A percentile compares a stretch with the other conserved stretches of the same genome.
Evolutionary conservation across 2,329 filamentous ascomycete genomes (phyloP).

Genomic region (Sordariomycetes sp.): DNA sequence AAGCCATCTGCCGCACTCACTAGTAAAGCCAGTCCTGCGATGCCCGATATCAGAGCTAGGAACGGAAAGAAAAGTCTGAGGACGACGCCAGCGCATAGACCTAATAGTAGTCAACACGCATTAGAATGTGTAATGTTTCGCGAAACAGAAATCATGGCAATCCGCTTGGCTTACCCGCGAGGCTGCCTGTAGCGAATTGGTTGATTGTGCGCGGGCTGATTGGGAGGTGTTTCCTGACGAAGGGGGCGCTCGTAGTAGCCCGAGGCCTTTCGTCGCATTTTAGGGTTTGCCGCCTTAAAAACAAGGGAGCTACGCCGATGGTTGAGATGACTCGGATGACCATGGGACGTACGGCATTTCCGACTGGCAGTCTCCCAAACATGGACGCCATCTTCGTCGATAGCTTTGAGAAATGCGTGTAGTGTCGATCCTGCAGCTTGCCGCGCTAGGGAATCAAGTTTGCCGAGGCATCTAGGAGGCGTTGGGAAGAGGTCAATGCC

Average conservation of each 20-base stretch:
- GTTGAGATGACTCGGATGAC: neutral
- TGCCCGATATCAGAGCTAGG: constrained; percentile 52
- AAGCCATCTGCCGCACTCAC: constrained; percentile 23
- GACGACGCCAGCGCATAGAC: constrained; percentile 49
- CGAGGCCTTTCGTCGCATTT: neutral
- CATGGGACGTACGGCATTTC: neutral
- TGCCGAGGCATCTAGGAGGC: neutral
- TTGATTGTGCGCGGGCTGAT: constrained; percentile 7
- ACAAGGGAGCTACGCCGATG: neutral
- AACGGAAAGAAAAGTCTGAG: constrained; percentile 60
- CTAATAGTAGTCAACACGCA: constrained; percentile 19
- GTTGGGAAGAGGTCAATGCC: neutral
- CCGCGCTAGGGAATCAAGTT: neutral
- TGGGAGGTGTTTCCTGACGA: neutral
- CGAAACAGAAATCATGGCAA: neutral
- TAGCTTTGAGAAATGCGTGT: neutral
- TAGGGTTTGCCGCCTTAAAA: neutral
- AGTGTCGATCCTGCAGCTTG: neutral
- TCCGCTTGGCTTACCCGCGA: constrained; percentile 25
- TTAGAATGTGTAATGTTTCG: neutral
- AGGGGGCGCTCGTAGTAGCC: neutral
- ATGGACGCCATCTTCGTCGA: neutral
- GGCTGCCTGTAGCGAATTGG: constrained; percentile 40
- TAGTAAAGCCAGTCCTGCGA: constrained; percentile 50
- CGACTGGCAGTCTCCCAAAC: neutral